Conservation (phyloP, 192 early-diverging fungal species). For the Paraglomus brasilianum region DNA sequence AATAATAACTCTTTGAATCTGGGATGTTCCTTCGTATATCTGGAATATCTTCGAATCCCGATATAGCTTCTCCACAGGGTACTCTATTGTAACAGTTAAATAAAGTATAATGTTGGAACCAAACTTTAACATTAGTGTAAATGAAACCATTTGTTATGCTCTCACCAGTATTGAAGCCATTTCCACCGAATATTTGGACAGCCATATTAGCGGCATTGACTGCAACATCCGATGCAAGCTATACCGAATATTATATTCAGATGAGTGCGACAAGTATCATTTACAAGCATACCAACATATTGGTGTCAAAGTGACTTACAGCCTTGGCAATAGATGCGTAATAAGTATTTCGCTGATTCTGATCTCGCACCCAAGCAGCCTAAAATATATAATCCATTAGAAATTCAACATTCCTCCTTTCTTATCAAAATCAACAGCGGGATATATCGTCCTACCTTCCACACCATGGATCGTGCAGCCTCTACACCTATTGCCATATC, state of each 20-base stretch:
- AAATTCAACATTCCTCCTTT: neutral
- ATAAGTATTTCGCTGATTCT: conserved; percentile 86
- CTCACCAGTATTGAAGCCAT: conserved; percentile 63
- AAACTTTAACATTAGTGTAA: neutral
- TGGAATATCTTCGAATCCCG: conserved; percentile 93
- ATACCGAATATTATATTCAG: conserved; percentile 7
- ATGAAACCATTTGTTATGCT: neutral
- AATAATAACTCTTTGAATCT: conserved; percentile 93
- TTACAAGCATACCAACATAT: neutral
- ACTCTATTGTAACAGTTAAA: conserved; percentile 68
- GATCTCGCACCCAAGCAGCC: conserved; percentile 81
- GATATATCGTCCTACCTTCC: conserved; percentile 40
- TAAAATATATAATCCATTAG: conserved; percentile 31
- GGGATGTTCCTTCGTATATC: conserved; percentile 96
- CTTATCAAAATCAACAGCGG: neutral
- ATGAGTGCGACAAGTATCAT: neutral
- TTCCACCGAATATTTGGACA: conserved; percentile 95
- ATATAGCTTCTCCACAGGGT: conserved; percentile 96
- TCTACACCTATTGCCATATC: conserved; percentile 97
- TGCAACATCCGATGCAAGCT: conserved; percentile 76
- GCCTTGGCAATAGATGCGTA: conserved; percentile 94
- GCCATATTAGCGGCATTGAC: conserved; percentile 84
- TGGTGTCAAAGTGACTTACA: conserved; percentile 31
- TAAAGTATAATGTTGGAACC: neutral
- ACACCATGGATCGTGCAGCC: conserved; percentile 83